Base-by-base conservation (phyloP, 805 yeast species). In the Candida nemodendra region DNA sequence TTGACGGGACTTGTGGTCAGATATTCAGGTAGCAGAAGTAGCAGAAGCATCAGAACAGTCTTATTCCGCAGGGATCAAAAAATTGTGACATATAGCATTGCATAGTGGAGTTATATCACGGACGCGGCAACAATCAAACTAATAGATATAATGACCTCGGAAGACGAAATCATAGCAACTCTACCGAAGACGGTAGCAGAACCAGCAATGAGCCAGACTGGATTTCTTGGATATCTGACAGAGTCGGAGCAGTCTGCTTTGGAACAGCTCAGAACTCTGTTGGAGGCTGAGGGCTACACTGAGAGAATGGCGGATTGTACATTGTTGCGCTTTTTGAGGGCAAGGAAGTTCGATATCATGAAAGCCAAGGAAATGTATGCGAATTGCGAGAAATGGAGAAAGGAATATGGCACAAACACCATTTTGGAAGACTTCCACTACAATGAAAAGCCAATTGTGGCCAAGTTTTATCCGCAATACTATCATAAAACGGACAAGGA, bases 401-500 rank as follows among this genome's bases (percentile, higher is more conserved):
- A 76, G 56, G 85, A 81, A 45, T 88, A 74, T 51, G 96, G 96
- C 45, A 79, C 89, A 24, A 84, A 91, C 66, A 86, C 91, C 31
- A 84, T 93, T 48, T 72, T 93, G 57, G 70, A 74, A 51, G 96
- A 88, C 60, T 93, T 91, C 74, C 80, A 85, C 45, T 93, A 91
- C 68, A 80, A 78, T n/a, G 99, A 93, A 70, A 93, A 93, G 69
- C 84, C 93, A 18, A 64, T 78, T 35, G 96, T 90, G 48, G 96
- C 96, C 44, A 74, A 78, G 58, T 83, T 72, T 65, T 93, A 93
- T 64, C 99, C 99, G 24, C 97, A 90, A 68, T 93, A 90, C 69
- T 93, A 93, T 65, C 98, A 93, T 70, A 90, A 93, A 71, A 87
- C 91, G 23, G 99, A 93, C 65, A 86, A 76, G 56, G 99, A 93